A percentile compares a stretch with the other conserved stretches of the same genome.
These are phyloP conservation scores for Theobroma cacao DNA, from an alignment of 345 rosid genomes.

Conservation along the genomic window DNA sequence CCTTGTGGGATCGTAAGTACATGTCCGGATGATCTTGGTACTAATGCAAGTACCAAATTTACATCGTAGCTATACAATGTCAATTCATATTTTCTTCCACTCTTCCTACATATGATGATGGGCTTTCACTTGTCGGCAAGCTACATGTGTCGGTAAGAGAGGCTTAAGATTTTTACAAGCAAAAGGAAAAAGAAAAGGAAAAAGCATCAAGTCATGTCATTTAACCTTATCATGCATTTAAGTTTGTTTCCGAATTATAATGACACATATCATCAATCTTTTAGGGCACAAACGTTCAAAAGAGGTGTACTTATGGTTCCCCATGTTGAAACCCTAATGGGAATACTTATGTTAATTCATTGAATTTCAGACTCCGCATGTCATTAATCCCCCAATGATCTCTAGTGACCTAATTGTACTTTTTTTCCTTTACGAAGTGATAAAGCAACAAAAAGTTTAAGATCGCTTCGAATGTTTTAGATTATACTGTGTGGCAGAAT, in stretches of 20 bases:
- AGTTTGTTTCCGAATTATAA: background rate
- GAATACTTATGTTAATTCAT: background rate
- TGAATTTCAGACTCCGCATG: background rate
- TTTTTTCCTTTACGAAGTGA: background rate
- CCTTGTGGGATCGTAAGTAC: conserved; percentile 19
- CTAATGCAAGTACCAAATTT: conserved; percentile 29
- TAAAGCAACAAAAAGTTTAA: background rate
- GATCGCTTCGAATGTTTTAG: background rate
- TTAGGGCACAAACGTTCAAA: conserved; percentile 1
- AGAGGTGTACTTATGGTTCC: background rate
- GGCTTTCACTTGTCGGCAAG: background rate
- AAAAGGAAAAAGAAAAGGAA: background rate
- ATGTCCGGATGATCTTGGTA: conserved; percentile 27
- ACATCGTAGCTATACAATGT: conserved; percentile 4
- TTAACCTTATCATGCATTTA: background rate
- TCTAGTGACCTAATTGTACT: too few relatives aligned
- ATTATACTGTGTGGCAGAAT: background rate
- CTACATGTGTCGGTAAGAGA: background rate
- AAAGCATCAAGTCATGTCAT: background rate
- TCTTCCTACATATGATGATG: conserved; percentile 7
- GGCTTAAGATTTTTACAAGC: background rate
- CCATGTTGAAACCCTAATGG: background rate
- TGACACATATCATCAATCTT: background rate
- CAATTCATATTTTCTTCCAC: background rate
- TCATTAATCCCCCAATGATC: background rate